Base-by-base conservation (phyloP, 768 basidiomycete species). In the Tulasnella sp. region DNA sequence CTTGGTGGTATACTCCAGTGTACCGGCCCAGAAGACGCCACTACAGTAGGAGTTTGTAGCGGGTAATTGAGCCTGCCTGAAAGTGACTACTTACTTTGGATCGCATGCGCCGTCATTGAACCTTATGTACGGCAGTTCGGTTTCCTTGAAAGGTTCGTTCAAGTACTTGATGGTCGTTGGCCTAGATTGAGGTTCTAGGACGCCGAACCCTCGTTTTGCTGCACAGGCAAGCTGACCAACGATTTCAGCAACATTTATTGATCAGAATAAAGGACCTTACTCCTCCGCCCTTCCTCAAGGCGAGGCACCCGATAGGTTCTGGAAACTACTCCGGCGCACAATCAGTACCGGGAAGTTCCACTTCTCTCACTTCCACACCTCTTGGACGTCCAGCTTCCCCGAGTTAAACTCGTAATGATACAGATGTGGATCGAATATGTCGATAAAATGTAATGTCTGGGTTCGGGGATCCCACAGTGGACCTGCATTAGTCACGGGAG, bases 51-150 rank as follows among this genome's bases (percentile, higher is more conserved):
- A 39, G 16, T 19, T 66, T 26, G 22, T 12, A 22, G 40, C 26
- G 22, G 22, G 59, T 16, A 32, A 65, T 37, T 19, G 34, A n/a
- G 16, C 4, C 5, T 7, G 12, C n/a, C 39, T 19, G 69, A 26
- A 29, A 41, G 39, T 17, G n/a, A 44, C 32, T 4, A 3, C 69
- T 1, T 36, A 72, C 62, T 62, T 71, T 14, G 73, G 83, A 76
- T 89, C 88, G 77, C 89, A 90, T 2, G 83, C 88, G 40, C 88
- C 89, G 76, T 90, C 89, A 79, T 90, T 89, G 80, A 90, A 89
- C 52, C 89, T 84, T 35, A 83, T 85, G 74, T 84, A 80, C 2
- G 19, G 37, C 62, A 32, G 12, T 22, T 72, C 59, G 8, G 64
- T 29, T 19, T 72, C 71, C 11, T 83, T 79, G 7, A 90, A 76